A percentile compares a stretch with the other conserved stretches of the same genome.
phyloP scores from a whole-genome alignment of 345 rosid genomes.

The Eucalyptus erythrocorys region DNA sequence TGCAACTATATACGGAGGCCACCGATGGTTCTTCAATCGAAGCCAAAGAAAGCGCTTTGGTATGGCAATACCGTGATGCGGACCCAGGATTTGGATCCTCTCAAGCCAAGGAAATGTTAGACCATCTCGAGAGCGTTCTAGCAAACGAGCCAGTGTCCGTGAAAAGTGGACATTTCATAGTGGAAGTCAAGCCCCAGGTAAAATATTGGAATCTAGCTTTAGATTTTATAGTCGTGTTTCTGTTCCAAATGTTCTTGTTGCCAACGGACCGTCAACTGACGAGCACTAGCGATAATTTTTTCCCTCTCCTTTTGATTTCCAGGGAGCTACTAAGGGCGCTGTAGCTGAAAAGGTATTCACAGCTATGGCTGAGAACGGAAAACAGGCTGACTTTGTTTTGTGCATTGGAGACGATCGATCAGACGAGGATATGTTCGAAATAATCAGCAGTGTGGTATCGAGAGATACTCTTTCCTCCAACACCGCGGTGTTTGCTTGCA shows the following conservation, averaged over 20 bases:
- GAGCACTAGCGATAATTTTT: not conserved
- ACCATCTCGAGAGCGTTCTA: slow-evolving; percentile 49
- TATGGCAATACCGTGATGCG: slow-evolving; percentile 50
- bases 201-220: not conserved
- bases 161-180: slow-evolving; percentile 46
- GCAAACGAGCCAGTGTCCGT: slow-evolving; percentile 54
- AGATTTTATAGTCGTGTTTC: not conserved
- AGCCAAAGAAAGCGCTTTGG: slow-evolving; percentile 44
- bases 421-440: slow-evolving; percentile 59
- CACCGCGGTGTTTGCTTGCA: slow-evolving; percentile 31
- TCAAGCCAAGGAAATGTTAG: slow-evolving; percentile 58
- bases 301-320: not conserved
- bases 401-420: slow-evolving; percentile 61
- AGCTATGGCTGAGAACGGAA: slow-evolving; percentile 23
- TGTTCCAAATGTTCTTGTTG: not conserved
- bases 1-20: slow-evolving; percentile 42
- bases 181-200: slow-evolving; percentile 65
- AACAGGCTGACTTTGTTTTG: slow-evolving; percentile 39
- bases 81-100: slow-evolving; percentile 41
- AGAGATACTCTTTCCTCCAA: slow-evolving; percentile 16
- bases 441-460: slow-evolving; percentile 15
- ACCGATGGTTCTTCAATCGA: slow-evolving; percentile 55
- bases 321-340: slow-evolving; percentile 49
- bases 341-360: slow-evolving; percentile 38
- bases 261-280: not conserved